phyloP scores from a whole-genome alignment of 1,284 basidiomycete genomes.

The Exobasidium rhododendri region DNA sequence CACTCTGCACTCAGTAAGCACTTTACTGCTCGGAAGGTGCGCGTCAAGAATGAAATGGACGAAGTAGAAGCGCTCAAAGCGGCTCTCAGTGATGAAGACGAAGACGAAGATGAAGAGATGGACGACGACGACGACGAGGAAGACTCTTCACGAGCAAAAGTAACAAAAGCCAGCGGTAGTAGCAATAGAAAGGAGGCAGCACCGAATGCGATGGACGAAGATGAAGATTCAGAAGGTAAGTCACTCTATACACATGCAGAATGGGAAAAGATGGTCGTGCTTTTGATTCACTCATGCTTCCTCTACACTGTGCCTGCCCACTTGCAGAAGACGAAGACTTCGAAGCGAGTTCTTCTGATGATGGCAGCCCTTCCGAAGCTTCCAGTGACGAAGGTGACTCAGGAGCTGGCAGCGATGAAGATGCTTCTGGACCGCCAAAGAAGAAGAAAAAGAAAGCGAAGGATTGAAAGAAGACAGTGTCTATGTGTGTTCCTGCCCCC shows the following conservation, averaged over 20 bases:
- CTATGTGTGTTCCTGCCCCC: no score
- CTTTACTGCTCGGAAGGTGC: slow-evolving; percentile 83
- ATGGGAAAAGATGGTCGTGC: slow-evolving; percentile 32
- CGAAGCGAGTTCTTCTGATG: slow-evolving; percentile 60
- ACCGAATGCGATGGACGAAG: slow-evolving; percentile 29
- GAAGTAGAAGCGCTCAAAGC: slow-evolving; percentile 58
- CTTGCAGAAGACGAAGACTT: slow-evolving; percentile 78
- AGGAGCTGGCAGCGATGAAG: slow-evolving; percentile 21
- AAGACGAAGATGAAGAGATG: slow-evolving; percentile 51
- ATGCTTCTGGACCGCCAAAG: slow-evolving; percentile 25
- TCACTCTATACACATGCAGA: slow-evolving; percentile 13
- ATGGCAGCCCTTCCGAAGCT: slow-evolving; percentile 51
- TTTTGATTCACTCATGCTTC: background rate
- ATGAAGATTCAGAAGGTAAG: slow-evolving; percentile 40
- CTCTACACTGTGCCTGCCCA: slow-evolving; percentile 7
- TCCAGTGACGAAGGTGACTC: slow-evolving; percentile 59
- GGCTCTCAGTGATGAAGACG: slow-evolving; percentile 68
- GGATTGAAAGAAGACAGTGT: background rate
- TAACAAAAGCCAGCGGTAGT: slow-evolving; percentile 60
- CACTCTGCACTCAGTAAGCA: slow-evolving; percentile 80
- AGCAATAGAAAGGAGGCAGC: slow-evolving; percentile 20
- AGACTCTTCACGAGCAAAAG: background rate
- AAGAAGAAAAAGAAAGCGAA: slow-evolving; percentile 39
- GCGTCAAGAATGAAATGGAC: slow-evolving; percentile 93
- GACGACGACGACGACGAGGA: slow-evolving; percentile 58